phyloP scores from a whole-genome alignment of 2,329 filamentous ascomycete genomes.

The Penicillium aurantiogriseum region DNA sequence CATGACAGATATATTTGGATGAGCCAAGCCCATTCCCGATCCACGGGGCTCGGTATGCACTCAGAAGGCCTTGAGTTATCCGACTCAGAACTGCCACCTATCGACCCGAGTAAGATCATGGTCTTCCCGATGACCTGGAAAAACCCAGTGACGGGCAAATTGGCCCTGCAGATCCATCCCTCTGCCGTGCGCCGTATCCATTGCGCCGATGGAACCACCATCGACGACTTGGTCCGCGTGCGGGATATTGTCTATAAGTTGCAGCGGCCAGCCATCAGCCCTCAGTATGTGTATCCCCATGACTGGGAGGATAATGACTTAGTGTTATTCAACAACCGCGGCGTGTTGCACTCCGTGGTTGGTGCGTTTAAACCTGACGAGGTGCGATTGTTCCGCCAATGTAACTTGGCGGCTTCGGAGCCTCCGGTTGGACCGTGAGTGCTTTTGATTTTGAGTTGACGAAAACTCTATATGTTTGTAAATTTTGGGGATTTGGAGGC shows the following conservation, averaged over 20 bases:
- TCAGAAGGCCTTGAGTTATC: slow-evolving; percentile 65
- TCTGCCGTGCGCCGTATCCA: slow-evolving; percentile 69
- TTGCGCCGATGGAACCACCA: slow-evolving; percentile 61
- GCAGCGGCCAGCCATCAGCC: slow-evolving; percentile 70
- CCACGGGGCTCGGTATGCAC: slow-evolving; percentile 69
- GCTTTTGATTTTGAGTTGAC: not conserved
- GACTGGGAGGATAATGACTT: slow-evolving; percentile 76
- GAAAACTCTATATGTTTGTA: not conserved
- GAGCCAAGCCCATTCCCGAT: slow-evolving; percentile 63
- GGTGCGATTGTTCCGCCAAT: slow-evolving; percentile 73
- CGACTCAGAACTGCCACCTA: slow-evolving; percentile 58
- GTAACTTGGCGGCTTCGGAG: slow-evolving; percentile 63
- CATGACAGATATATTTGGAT: slow-evolving; percentile 66
- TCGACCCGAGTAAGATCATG: slow-evolving; percentile 67
- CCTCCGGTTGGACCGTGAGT: slow-evolving; percentile 19
- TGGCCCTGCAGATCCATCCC: slow-evolving; percentile 73
- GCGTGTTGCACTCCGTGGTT: slow-evolving; percentile 71
- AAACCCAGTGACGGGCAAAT: slow-evolving; percentile 67
- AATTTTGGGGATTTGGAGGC: not conserved
- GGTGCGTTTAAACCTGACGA: slow-evolving; percentile 72
- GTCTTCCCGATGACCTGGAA: slow-evolving; percentile 74
- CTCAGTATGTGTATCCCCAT: slow-evolving; percentile 66
- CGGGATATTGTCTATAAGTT: slow-evolving; percentile 68
- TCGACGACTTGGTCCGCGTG: slow-evolving; percentile 67
- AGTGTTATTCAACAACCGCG: slow-evolving; percentile 76